These are phyloP conservation scores for Plasmodium yoelii DNA, from an alignment of 169 alveolate genomes.

Conservation along the genomic window DNA sequence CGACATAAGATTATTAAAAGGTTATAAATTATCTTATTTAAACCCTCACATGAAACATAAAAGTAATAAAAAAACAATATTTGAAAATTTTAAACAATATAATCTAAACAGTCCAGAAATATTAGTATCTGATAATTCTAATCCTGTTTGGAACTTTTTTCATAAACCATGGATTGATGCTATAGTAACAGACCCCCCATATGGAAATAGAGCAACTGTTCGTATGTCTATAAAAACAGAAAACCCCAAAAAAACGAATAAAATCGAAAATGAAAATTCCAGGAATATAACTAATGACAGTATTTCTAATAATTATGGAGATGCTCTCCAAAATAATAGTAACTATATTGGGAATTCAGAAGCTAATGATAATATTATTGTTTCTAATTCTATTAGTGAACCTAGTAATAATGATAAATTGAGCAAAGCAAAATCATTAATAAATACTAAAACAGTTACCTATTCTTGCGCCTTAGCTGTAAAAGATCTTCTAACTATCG, in stretches of 20 bases:
- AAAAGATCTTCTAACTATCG: constrained; percentile 78
- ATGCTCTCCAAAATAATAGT: neutral
- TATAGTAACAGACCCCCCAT: constrained; percentile 98
- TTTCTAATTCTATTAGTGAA: too few species aligned
- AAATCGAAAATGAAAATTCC: neutral
- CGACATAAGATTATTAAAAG: constrained; percentile 94
- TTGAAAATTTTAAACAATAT: constrained; percentile 80
- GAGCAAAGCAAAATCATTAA: constrained; percentile 12
- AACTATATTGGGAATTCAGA: neutral
- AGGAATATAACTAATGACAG: neutral
- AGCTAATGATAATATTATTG: too few species aligned
- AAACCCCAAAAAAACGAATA: neutral
- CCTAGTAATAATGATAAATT: neutral
- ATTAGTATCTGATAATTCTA: constrained; percentile 73
- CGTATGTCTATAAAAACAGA: constrained; percentile 20
- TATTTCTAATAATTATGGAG: neutral
- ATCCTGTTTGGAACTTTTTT: constrained; percentile 61
- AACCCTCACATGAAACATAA: constrained; percentile 82
- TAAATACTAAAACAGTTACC: constrained; percentile 39
- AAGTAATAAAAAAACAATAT: constrained; percentile 72
- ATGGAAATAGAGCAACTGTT: constrained; percentile 89
- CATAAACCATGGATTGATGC: constrained; percentile 94
- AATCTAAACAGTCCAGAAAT: constrained; percentile 80
- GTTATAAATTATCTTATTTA: constrained; percentile 86
- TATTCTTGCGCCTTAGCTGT: constrained; percentile 52